These are phyloP conservation scores for Phytophthora constricta DNA, from an alignment of 352 stramenopile species.

Conservation along the genomic window DNA sequence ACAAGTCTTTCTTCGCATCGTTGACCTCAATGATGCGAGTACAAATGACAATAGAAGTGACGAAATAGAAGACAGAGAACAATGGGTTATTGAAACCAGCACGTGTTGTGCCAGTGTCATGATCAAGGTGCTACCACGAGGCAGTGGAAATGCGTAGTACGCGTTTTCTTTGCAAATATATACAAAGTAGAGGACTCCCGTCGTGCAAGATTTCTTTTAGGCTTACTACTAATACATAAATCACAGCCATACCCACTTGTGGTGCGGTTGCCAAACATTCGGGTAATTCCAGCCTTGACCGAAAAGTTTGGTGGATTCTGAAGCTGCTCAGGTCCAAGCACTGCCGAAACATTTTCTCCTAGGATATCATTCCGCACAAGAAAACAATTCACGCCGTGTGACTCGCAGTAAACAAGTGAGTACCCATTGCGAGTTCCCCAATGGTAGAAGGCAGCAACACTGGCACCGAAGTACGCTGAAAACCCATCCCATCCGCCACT, in stretches of 20 bases:
- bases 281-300: constrained; percentile 60
- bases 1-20: constrained; percentile 63
- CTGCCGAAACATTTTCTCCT: constrained; percentile 42
- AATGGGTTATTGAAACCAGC: constrained; percentile 83
- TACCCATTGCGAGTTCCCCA: constrained; percentile 55
- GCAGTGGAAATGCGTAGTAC: too few species aligned
- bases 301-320: constrained; percentile 75
- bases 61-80: not conserved
- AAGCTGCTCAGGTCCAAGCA: constrained; percentile 43
- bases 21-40: constrained; percentile 16
- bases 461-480: constrained; percentile 66
- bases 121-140: too few species aligned
- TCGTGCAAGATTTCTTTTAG: too few species aligned
- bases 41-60: not conserved
- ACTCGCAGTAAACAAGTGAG: constrained; percentile 83
- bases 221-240: constrained; percentile 2
- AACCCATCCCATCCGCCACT: constrained; percentile 52
- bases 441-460: constrained; percentile 52
- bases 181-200: too few species aligned
- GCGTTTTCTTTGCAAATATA: too few species aligned
- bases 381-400: constrained; percentile 79
- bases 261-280: constrained; percentile 38
- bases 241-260: constrained; percentile 62
- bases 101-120: constrained; percentile 82
- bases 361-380: constrained; percentile 63